Conservation (phyloP, 805 yeast genomes). For the Nakazawaea ernobii region DNA sequence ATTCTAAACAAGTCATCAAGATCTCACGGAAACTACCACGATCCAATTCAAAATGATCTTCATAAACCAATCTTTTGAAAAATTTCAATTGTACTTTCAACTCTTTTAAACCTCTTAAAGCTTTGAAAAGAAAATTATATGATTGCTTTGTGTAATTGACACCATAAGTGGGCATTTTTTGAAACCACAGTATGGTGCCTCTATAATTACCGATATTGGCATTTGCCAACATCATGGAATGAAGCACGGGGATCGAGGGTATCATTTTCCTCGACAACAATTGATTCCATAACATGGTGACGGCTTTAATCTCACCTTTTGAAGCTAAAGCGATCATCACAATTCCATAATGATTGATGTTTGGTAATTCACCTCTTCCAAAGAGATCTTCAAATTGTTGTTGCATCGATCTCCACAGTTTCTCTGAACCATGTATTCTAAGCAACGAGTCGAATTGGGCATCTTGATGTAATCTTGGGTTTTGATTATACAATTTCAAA, state of each 20-base stretch:
- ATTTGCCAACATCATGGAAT: constrained; percentile 40
- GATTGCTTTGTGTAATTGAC: constrained; percentile 23
- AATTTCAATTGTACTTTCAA: constrained; percentile 27
- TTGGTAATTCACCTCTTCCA: constrained; percentile 49
- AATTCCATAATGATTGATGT: constrained; percentile 40
- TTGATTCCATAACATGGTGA: constrained; percentile 44
- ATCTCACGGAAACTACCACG: constrained; percentile 6
- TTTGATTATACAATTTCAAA: constrained; percentile 27
- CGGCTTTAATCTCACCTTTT: constrained; percentile 41
- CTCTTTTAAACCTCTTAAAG: constrained; percentile 32
- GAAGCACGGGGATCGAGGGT: constrained; percentile 39
- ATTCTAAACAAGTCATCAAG: constrained; percentile 8
- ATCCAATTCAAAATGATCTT: constrained; percentile 2
- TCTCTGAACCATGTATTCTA: constrained; percentile 35
- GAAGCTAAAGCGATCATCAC: constrained; percentile 56
- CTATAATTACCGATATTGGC: constrained; percentile 29
- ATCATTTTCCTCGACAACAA: constrained; percentile 36
- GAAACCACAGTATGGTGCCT: constrained; percentile 31
- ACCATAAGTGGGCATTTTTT: constrained; percentile 25
- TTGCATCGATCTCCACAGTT: constrained; percentile 52
- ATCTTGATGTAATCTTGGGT: constrained; percentile 37
- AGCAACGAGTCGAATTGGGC: constrained; percentile 44
- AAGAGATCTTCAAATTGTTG: constrained; percentile 50
- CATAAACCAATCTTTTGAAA: constrained; percentile 12
- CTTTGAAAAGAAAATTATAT: constrained; percentile 28